Conservation (phyloP, 2,329 filamentous ascomycete species). For the Rutstroemia sp. region DNA sequence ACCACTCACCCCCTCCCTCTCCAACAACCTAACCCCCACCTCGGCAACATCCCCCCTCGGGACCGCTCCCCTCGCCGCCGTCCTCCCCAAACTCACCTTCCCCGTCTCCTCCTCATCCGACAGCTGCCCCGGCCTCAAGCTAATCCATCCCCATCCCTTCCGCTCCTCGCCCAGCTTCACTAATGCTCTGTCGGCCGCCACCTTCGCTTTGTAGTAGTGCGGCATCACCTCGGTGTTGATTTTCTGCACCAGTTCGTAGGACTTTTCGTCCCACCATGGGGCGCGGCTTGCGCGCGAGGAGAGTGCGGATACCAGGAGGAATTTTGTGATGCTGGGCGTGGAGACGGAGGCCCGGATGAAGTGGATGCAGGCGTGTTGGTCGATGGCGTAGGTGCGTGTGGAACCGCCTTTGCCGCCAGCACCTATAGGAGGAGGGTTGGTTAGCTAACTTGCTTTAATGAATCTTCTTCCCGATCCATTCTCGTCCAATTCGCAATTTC, state of each 20-base stretch:
- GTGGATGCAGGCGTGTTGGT: slow-evolving; percentile 55
- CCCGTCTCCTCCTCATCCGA: slow-evolving; percentile 41
- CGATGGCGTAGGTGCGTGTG: slow-evolving; percentile 49
- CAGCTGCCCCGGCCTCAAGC: slow-evolving; percentile 45
- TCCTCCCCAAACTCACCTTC: slow-evolving; percentile 35
- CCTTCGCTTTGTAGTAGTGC: slow-evolving; percentile 52
- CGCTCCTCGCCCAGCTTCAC: slow-evolving; percentile 40
- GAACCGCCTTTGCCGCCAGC: slow-evolving; percentile 53
- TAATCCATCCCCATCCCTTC: slow-evolving; percentile 34
- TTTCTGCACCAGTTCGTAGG: slow-evolving; percentile 35
- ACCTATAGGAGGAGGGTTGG: slow-evolving; percentile 29
- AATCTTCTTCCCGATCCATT: background rate
- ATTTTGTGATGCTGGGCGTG: slow-evolving; percentile 48
- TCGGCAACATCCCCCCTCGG: slow-evolving; percentile 54
- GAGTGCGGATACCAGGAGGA: slow-evolving; percentile 58
- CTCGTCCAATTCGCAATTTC: too few species aligned
- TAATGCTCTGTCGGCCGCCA: slow-evolving; percentile 50
- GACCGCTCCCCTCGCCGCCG: slow-evolving; percentile 31
- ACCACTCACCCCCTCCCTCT: slow-evolving; percentile 36
- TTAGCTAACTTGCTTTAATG: background rate
- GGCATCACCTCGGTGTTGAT: slow-evolving; percentile 38
- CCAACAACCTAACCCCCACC: slow-evolving; percentile 47
- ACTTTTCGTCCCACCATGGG: slow-evolving; percentile 47
- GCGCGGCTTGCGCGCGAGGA: slow-evolving; percentile 44
- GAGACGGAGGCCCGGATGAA: slow-evolving; percentile 53